Base-by-base conservation (phyloP, 192 early-diverging fungal genomes). In the Geranomyces variabilis region DNA sequence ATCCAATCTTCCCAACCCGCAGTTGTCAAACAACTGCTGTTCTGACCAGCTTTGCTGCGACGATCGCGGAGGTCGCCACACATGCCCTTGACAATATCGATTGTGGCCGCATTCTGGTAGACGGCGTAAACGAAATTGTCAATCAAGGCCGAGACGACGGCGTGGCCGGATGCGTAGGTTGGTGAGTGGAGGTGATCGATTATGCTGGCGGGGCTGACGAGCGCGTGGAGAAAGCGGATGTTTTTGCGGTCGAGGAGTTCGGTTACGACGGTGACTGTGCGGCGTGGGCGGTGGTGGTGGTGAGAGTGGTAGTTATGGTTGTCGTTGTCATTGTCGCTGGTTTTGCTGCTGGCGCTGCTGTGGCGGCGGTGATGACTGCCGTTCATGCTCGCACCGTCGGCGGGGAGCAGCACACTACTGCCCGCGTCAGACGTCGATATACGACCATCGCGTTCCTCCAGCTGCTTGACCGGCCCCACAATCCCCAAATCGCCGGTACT, bases 191-290 rank as follows among this genome's bases (percentile, higher is more conserved):
- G 66, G 21, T 67, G 66, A 46, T 67, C 66, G 48, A 55, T 67
- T 1, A 67, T 53, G 22, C 46, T 17, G 2, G 66, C 21, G 47
- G 47, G 12, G 49, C 29, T 29, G 12, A 51, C 28, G 15, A 67
- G 21, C 4, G 66, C 66, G 33, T 67, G 66, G 47, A 67, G 66
- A 46, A 67, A 67, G 33, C 66, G 66, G 33, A 67, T 67, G 49
- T 48, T 53, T 13, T 51, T 48, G 10, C 66, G 66, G 33, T 67
- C 66, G 46, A 67, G 33, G 15, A 67, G n/a, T 21, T 67, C 66
- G n/a, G 49, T 67, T 1, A 67, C 28, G 26, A 67, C 47, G 29
- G 45, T 48, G 17, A 53, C 19, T 29, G 17, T 17, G 3, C 24
- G 51, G 36, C 36, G 3, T 3, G 5, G 36, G 36, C 36, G 36